Base-by-base conservation (phyloP, 176 grass and related monocot genomes). In the Juncus inflexus region DNA sequence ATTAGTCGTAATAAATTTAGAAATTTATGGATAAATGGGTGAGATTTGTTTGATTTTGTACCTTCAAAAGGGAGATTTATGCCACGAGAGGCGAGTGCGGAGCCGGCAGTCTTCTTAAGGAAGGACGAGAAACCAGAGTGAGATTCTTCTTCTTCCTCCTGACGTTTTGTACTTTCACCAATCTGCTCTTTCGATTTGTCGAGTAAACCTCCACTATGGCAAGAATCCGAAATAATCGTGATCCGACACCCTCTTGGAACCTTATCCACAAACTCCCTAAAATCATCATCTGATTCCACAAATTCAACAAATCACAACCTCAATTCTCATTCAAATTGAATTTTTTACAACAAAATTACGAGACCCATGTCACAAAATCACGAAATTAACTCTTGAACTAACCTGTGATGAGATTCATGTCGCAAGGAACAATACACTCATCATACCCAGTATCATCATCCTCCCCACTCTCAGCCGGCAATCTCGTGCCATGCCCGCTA, bases 391-490 rank as follows among this genome's bases (percentile, higher is more conserved):
- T 28, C 19, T 28, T 28, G 19, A 76, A 55, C 61, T 67, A 36
- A 96, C 94, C 94, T 74, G 88, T 92, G 38, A 99, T 92, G 36
- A 99, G 94, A 52, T 99, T 99, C 94, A 99, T 99, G 78, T 99
- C 94, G 72, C 45, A 84, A 37, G 94, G 94, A 35, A 99, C 94
- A 79, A 99, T 99, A 75, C 94, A 99, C 77, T 99, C 94, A 16
- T 99, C 94, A 74, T 89, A 99, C 0, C 94, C 88, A 40, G 94
- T 99, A 74, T 99, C 94, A 65, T 99, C 94, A 15, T 84, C 2
- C 42, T 99, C 79, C 4, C 88, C 88, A 9, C 85, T 92, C 80
- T 99, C 94, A 5, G 88, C 88, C 0, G 94, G 94, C 10, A 99
- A 83, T 4, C 94, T 82, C 50, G 94, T 99, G 38, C 88, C 88